phyloP scores from a whole-genome alignment of 441 rosid genomes.

The Mallotus japonicus region DNA sequence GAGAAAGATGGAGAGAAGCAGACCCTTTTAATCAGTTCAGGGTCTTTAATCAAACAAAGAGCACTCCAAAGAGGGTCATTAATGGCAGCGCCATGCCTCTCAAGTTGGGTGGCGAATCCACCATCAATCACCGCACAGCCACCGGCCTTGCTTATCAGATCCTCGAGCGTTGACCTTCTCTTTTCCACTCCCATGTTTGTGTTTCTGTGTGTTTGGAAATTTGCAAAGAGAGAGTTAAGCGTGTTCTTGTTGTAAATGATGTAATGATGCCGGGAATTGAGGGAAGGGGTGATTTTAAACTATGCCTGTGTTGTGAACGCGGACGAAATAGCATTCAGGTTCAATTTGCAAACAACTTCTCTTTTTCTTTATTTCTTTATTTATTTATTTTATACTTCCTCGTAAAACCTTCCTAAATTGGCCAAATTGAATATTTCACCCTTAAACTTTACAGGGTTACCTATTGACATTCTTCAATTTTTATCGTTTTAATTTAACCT shows the following conservation, averaged over 20 bases:
- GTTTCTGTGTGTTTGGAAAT: not conserved
- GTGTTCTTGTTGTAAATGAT: not conserved
- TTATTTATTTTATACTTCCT: not conserved
- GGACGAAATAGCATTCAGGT: conserved; percentile 24
- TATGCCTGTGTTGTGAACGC: not conserved
- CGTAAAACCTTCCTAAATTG: too few species aligned
- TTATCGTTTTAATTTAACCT: too few species aligned
- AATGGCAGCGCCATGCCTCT: conserved; percentile 76
- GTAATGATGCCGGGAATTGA: conserved; percentile 10
- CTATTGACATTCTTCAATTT: too few species aligned
- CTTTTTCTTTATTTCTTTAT: not conserved
- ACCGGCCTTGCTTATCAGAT: conserved; percentile 59
- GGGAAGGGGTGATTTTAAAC: not conserved
- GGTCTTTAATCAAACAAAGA: conserved; percentile 66
- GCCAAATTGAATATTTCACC: too few species aligned
- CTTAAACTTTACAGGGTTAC: too few species aligned
- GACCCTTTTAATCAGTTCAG: conserved; percentile 67
- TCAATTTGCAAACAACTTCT: conserved; percentile 9
- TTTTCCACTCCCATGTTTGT: conserved; percentile 43
- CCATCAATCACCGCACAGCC: conserved; percentile 93
- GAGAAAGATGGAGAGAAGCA: not conserved
- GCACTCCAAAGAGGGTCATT: conserved; percentile 95
- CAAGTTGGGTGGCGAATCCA: conserved; percentile 90
- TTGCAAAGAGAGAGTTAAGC: not conserved
- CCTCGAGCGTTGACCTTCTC: conserved; percentile 45